Conservation (phyloP, 2,329 filamentous ascomycete genomes). For the Diplodia sapinea region DNA sequence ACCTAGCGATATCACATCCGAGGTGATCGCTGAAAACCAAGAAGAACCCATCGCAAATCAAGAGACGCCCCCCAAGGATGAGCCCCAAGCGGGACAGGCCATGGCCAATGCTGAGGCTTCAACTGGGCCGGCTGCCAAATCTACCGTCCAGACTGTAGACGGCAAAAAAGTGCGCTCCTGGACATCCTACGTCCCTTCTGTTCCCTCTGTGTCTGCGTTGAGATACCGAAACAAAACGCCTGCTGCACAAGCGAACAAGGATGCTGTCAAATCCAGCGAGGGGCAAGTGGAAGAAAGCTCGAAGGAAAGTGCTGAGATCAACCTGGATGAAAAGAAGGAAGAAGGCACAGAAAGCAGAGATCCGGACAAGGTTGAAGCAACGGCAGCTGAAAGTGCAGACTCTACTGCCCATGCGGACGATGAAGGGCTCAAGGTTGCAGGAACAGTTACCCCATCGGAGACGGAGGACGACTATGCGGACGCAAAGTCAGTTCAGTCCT, state of each 20-base stretch:
- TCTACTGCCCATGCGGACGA: background rate
- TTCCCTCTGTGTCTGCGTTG: conserved; percentile 1
- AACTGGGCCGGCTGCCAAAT: conserved; percentile 32
- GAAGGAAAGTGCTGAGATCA: background rate
- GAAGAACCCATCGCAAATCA: background rate
- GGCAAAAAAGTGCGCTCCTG: conserved; percentile 19
- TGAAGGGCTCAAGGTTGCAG: conserved; percentile 8
- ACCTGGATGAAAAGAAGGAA: conserved; percentile 6
- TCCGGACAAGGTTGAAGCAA: conserved; percentile 23
- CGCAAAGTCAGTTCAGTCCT: conserved; percentile 35
- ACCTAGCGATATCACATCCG: conserved; percentile 25
- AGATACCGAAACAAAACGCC: background rate
- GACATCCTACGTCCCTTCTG: conserved; percentile 34
- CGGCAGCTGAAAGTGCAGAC: background rate
- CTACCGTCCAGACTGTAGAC: conserved; percentile 35
- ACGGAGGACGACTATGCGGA: conserved; percentile 44
- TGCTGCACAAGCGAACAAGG: conserved; percentile 31
- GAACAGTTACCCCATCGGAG: conserved; percentile 35
- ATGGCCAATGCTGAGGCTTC: background rate
- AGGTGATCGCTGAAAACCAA: background rate
- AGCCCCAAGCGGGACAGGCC: background rate
- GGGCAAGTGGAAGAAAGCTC: background rate
- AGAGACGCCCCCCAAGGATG: background rate
- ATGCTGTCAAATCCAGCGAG: conserved; percentile 35
- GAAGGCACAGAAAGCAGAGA: conserved; percentile 29